Evolutionary conservation across 192 early-diverging fungal genomes (phyloP).

Genomic region (Borealophlyctis nickersoniae): DNA sequence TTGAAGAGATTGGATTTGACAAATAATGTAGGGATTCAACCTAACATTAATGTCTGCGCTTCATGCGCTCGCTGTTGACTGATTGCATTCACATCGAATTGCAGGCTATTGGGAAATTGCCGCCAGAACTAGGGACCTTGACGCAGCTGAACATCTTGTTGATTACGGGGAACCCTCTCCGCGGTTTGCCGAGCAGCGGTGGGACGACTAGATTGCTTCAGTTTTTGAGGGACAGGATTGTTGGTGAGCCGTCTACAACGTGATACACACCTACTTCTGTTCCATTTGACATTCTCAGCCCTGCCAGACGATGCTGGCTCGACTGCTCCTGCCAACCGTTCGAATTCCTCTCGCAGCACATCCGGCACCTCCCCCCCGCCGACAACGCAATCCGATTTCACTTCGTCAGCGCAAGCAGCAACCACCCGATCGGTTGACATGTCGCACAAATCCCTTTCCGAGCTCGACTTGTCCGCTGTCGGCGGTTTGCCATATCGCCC

Average conservation of each 20-base stretch:
- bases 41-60: no score
- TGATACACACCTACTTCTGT: background rate
- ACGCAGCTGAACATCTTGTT: slow-evolving; percentile 10
- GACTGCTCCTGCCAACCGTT: no score
- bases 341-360: background rate
- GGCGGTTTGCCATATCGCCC: slow-evolving; percentile 5
- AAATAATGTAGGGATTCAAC: no score
- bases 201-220: slow-evolving; percentile 33
- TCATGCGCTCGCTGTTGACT: no score
- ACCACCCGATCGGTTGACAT: slow-evolving; percentile 21
- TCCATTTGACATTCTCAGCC: background rate
- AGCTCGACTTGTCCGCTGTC: slow-evolving; percentile 7
- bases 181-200: slow-evolving; percentile 25
- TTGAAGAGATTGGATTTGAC: slow-evolving; percentile 42
- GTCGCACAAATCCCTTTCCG: slow-evolving; percentile 6
- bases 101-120: no score
- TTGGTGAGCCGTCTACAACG: background rate
- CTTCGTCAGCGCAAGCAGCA: slow-evolving; percentile 9
- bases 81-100: no score
- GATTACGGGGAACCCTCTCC: slow-evolving; percentile 29
- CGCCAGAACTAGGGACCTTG: slow-evolving; percentile 28
- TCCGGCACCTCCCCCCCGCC: background rate
- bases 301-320: slow-evolving; percentile 7
- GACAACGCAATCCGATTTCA: background rate
- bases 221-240: slow-evolving; percentile 31